A percentile compares a stretch with the other conserved stretches of the same genome.
These are phyloP conservation scores for Emericellopsis atlantica DNA, from an alignment of 2,329 filamentous ascomycete species.

Conservation along the genomic window DNA sequence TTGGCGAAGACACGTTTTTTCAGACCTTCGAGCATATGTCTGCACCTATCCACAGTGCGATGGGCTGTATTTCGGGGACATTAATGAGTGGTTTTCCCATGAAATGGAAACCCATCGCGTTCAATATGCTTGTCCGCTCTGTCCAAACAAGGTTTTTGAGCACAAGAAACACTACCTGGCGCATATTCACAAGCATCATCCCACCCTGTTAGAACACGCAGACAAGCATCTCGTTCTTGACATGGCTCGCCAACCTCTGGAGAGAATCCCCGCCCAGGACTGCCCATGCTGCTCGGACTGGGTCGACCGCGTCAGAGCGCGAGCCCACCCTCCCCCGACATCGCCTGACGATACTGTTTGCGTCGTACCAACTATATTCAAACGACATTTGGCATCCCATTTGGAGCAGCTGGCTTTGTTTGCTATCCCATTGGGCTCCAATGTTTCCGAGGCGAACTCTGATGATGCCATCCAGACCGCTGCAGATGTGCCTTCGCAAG, in stretches of 20 bases:
- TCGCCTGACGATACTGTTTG: background rate
- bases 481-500: too few species aligned
- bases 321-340: background rate
- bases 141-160: background rate
- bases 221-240: background rate
- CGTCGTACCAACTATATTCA: background rate
- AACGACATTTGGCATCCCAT: constrained; percentile 1
- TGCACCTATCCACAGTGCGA: background rate
- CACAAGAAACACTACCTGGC: background rate
- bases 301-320: background rate
- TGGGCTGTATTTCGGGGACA: background rate
- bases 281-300: constrained; percentile 3
- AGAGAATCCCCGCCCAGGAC: background rate
- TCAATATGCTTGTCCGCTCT: background rate
- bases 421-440: background rate
- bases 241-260: background rate
- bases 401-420: constrained; percentile 2
- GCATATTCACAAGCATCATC: too few species aligned
- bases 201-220: background rate
- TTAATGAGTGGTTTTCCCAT: constrained; percentile 2
- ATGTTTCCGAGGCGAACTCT: too few species aligned
- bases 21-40: background rate
- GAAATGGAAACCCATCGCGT: constrained; percentile 1
- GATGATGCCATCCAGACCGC: too few species aligned
- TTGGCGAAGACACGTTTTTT: constrained; percentile 1